Conservation (phyloP, 495 filamentous ascomycete genomes). For the Eremomyces bilateralis region DNA sequence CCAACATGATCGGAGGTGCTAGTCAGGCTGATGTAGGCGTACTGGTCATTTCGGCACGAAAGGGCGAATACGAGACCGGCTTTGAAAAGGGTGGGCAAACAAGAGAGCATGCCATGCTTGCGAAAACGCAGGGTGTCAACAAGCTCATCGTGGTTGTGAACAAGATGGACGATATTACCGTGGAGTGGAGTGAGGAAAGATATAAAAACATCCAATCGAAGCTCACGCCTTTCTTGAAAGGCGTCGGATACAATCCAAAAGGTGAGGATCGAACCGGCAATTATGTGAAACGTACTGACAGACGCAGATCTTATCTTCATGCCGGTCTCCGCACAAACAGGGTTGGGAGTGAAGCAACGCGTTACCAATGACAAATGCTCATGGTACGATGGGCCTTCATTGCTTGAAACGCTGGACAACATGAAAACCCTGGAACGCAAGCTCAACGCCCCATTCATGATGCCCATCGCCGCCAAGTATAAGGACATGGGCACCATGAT, state of each 20-base stretch:
- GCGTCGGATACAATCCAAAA: constrained; percentile 68
- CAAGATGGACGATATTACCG: constrained; percentile 96
- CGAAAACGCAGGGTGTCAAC: constrained; percentile 94
- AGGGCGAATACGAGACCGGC: constrained; percentile 98
- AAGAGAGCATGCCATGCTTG: constrained; percentile 86
- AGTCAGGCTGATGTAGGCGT: constrained; percentile 93
- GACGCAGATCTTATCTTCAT: constrained; percentile 61
- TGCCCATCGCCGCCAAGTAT: constrained; percentile 91
- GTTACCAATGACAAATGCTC: constrained; percentile 51
- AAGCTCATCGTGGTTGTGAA: constrained; percentile 88
- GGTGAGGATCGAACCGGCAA: constrained; percentile 4
- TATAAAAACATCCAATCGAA: constrained; percentile 87
- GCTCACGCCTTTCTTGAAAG: constrained; percentile 67
- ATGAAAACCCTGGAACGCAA: constrained; percentile 90
- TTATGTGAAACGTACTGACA: not conserved
- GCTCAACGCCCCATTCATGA: constrained; percentile 97
- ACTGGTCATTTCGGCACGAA: constrained; percentile 87
- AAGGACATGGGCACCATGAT: constrained; percentile 94
- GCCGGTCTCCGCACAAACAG: constrained; percentile 82
- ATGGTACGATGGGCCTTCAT: constrained; percentile 82
- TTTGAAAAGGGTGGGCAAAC: constrained; percentile 98
- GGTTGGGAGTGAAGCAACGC: constrained; percentile 69
- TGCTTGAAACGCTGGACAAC: constrained; percentile 77
- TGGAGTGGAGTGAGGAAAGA: constrained; percentile 81
- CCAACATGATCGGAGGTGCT: constrained; percentile 90